A percentile compares a stretch with the other conserved stretches of the same genome.
Conservation (phyloP, 2,329 filamentous ascomycete genomes). For the Pestalotiopsis sp. region DNA sequence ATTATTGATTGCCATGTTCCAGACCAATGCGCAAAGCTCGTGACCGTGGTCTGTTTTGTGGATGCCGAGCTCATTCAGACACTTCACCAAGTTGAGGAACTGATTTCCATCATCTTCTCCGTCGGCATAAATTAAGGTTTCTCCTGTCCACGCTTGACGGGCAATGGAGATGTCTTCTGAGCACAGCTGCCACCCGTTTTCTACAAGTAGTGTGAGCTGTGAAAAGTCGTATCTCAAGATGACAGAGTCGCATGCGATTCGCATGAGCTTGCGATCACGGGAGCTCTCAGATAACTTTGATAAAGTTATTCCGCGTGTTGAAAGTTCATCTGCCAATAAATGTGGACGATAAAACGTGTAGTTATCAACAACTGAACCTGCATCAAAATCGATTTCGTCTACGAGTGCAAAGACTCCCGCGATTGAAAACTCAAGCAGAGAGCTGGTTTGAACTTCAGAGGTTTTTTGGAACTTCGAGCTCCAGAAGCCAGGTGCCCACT, state of each 20-base stretch:
- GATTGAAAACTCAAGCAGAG: neutral
- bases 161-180: neutral
- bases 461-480: neutral
- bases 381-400: neutral
- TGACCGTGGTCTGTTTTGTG: neutral
- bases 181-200: neutral
- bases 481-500: neutral
- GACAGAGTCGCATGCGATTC: neutral
- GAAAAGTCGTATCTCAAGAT: neutral
- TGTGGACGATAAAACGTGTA: neutral
- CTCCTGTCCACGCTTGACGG: too few species aligned
- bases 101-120: neutral
- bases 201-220: neutral
- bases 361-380: neutral
- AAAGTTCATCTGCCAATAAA: neutral
- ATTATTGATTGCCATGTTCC: neutral
- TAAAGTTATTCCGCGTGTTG: neutral
- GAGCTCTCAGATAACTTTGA: neutral
- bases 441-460: neutral
- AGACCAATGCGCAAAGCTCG: neutral
- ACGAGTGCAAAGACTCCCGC: neutral
- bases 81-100: neutral
- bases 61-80: neutral
- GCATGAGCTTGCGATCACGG: neutral
- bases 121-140: neutral